Evolutionary conservation across 345 rosid genomes (phyloP), one percentile per base, ranked within the genome.

Genomic region (Turnera subulata): DNA sequence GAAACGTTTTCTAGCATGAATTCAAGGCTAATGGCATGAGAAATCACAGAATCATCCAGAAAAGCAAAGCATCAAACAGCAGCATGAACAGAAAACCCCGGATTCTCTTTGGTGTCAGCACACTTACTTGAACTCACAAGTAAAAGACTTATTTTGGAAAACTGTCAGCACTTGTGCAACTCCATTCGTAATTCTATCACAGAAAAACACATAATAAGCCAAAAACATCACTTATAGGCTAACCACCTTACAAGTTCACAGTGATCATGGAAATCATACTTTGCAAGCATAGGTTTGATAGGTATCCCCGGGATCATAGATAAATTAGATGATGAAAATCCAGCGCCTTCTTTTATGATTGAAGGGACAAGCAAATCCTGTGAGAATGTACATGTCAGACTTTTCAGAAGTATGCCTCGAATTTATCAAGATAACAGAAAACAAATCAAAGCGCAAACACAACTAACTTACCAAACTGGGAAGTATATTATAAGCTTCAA

Each of bases 281-380:
- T 88, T 63, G 96, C 96, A 52, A 91, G 97, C 96, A 91, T 88
- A 43, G 94, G 96, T 80, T 85, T 88, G 17, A 91, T 82, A 66
- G 97, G 96, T 62, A 84, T 66, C 65, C 94, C 94, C 6, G 91
- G 88, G 67, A 73, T 71, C 89, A 88, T 91, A 8, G 96, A 88
- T 68, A 88, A 72, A 32, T 79, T 64, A 20, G 91, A 80, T 22
- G 91, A 64, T 46, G 97, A 78, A 76, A 91, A 91, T 20, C 66
- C 79, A 73, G 84, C 56, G 70, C 86, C 85, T 61, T 82, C 72
- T 18, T 69, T 78, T 79, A 91, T 69, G 32, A 88, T 78, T 16
- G 78, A 73, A 62, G 94, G 96, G 63, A 91, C 70, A 62, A 91
- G 57, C 66, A 91, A 64, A 63, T 85, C 91, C 94, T 91, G 82